Evolutionary conservation across 441 rosid genomes (phyloP).

Genomic region (Hura crepitans): DNA sequence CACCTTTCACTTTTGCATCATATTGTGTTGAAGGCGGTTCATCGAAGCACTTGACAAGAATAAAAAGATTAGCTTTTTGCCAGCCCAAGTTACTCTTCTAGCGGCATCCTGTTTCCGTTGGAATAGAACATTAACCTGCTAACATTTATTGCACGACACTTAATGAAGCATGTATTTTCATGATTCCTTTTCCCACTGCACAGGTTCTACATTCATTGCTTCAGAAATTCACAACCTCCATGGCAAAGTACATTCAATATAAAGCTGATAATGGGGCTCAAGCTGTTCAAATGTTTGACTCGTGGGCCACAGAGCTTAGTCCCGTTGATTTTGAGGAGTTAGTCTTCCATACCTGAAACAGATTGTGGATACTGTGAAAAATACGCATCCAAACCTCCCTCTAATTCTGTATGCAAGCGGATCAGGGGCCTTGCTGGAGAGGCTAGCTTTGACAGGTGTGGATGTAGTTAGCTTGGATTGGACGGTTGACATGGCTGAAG

Average conservation of each 20-base stretch:
- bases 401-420: conserved; percentile 87
- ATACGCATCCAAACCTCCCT: conserved; percentile 85
- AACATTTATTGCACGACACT: neutral
- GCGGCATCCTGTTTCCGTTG: neutral
- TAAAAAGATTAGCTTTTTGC: conserved; percentile 81
- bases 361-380: conserved; percentile 74
- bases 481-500: conserved; percentile 98
- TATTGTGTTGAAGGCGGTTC: conserved; percentile 95
- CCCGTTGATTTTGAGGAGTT: conserved; percentile 91
- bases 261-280: conserved; percentile 91
- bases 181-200: conserved; percentile 12
- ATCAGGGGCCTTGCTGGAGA: conserved; percentile 88
- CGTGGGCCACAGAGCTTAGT: conserved; percentile 97
- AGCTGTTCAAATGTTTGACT: conserved; percentile 94
- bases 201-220: conserved; percentile 87
- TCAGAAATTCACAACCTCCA: conserved; percentile 73
- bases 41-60: conserved; percentile 79
- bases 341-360: conserved; percentile 86
- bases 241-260: conserved; percentile 74
- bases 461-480: conserved; percentile 98
- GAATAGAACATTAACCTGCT: neutral
- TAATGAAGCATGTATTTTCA: conserved; percentile 2
- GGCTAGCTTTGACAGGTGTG: conserved; percentile 73
- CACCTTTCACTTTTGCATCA: conserved; percentile 93
- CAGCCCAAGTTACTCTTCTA: conserved; percentile 62